These are phyloP conservation scores for Hypoxylon rickii DNA, from an alignment of 495 filamentous ascomycete genomes.

Conservation along the genomic window DNA sequence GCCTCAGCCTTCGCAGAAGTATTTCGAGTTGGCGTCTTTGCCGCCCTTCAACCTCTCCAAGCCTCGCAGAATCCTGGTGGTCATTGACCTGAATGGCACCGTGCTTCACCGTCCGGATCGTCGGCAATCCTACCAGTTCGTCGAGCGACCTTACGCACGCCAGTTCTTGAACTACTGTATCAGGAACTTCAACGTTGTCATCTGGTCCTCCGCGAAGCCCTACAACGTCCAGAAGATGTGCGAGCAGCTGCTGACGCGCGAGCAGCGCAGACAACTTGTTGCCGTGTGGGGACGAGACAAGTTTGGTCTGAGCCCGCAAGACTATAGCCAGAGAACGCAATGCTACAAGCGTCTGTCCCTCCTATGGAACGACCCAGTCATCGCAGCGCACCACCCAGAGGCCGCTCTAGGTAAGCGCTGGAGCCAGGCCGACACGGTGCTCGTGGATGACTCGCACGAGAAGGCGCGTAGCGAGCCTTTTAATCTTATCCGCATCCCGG, in stretches of 20 bases:
- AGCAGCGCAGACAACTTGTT: constrained; percentile 45
- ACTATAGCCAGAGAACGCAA: constrained; percentile 74
- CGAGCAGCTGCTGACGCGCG: constrained; percentile 38
- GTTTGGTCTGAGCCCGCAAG: constrained; percentile 63
- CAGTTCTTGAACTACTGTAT: constrained; percentile 71
- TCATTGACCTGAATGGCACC: constrained; percentile 94
- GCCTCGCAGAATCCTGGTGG: constrained; percentile 65
- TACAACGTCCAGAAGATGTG: constrained; percentile 70
- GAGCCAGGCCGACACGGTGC: constrained; percentile 83
- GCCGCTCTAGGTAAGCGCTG: constrained; percentile 51
- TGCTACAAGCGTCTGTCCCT: constrained; percentile 82
- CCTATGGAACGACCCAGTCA: constrained; percentile 66
- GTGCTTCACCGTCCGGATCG: constrained; percentile 69
- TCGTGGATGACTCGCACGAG: constrained; percentile 80
- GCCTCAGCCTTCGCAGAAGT: constrained; percentile 48
- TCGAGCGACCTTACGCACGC: constrained; percentile 62
- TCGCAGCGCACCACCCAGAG: constrained; percentile 58
- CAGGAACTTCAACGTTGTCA: constrained; percentile 71
- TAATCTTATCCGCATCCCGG: constrained; percentile 80
- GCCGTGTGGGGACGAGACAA: constrained; percentile 82
- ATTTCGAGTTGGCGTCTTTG: constrained; percentile 41
- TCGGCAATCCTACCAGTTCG: constrained; percentile 53
- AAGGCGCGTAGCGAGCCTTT: constrained; percentile 84
- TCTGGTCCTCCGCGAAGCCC: constrained; percentile 87
- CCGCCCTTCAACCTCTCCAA: constrained; percentile 22